Conservation (phyloP, 2,329 filamentous ascomycete species). For the Beauveria varroae region DNA sequence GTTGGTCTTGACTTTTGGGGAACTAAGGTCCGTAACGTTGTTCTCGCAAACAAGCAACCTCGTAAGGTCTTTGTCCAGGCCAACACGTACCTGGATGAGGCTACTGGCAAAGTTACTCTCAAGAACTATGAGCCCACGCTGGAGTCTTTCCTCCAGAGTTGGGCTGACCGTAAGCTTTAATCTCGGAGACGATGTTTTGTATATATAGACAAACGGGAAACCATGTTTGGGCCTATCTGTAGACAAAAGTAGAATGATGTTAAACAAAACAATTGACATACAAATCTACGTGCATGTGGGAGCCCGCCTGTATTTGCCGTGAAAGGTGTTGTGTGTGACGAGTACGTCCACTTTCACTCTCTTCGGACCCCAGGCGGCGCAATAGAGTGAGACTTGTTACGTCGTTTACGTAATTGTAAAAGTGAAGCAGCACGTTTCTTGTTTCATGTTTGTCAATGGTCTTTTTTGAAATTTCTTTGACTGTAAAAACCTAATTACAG, state of each 20-base stretch:
- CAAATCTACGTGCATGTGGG: neutral
- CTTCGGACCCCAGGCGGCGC: neutral
- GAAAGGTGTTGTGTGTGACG: neutral
- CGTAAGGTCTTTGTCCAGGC: conserved; percentile 90
- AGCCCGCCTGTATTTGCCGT: neutral
- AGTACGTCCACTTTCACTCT: conserved; percentile 2
- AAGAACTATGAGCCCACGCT: conserved; percentile 80
- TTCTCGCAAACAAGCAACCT: conserved; percentile 72
- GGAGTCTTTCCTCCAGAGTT: conserved; percentile 79
- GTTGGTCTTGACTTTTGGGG: conserved; percentile 82
- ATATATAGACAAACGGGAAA: neutral
- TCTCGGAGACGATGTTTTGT: neutral
- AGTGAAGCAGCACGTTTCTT: neutral
- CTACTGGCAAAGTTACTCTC: conserved; percentile 62
- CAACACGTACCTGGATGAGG: conserved; percentile 68
- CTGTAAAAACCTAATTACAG: conserved; percentile 58
- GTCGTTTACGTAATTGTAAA: no score
- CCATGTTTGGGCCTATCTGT: neutral
- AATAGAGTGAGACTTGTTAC: neutral
- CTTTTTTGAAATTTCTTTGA: conserved; percentile 40
- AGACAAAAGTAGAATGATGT: neutral
- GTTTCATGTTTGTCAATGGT: conserved; percentile 23
- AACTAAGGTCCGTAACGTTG: conserved; percentile 66
- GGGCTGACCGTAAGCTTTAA: conserved; percentile 53
- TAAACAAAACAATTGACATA: neutral